Evolutionary conservation across 345 rosid species (phyloP), one percentile per base, ranked within the genome.

Genomic region (Alliaria petiolata): DNA sequence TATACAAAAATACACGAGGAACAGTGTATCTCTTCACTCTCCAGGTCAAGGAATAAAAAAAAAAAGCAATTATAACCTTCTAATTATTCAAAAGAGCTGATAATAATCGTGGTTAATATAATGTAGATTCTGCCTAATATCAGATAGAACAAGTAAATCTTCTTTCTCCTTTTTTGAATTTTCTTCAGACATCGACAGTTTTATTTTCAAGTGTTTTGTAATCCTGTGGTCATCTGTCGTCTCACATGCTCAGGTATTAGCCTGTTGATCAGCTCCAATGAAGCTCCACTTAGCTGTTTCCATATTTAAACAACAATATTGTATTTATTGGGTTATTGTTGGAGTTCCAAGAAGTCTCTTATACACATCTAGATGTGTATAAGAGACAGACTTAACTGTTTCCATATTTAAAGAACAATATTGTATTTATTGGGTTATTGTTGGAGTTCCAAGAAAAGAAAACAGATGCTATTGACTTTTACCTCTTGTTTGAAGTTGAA

Each of bases 401-500:
- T 8, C 33, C 26, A 44, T 49, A 22, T 22, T 22, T 22, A 1
- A 45, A 62, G n/a, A n/a, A n/a, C n/a, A n/a, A n/a, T n/a, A n/a
- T 30, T 28, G 26, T 8, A 15, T 36, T 15, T 26, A 38, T 51
- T 6, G 40, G 36, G 55, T 55, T 55, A 43, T 17, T 22, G 15
- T 33, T 55, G 34, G 52, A 55, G 25, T 38, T 67, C 4, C 35
- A 42, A n/a, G 11, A 53, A 22, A n/a, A n/a, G n/a, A n/a, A n/a
- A n/a, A n/a, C n/a, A n/a, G n/a, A n/a, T n/a, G 56, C 30, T 67
- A 13, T 31, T 44, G 35, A 31, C 5, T 9, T 81, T 14, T 80
- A 87, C 96, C 71, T 89, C 92, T 71, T 84, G 85, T 72, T 81
- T 89, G 76, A 87, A 87, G 82, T 89, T 84, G 81, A 89, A 89